Base-by-base conservation (phyloP, 768 basidiomycete genomes). In the Podaxis sp. region DNA sequence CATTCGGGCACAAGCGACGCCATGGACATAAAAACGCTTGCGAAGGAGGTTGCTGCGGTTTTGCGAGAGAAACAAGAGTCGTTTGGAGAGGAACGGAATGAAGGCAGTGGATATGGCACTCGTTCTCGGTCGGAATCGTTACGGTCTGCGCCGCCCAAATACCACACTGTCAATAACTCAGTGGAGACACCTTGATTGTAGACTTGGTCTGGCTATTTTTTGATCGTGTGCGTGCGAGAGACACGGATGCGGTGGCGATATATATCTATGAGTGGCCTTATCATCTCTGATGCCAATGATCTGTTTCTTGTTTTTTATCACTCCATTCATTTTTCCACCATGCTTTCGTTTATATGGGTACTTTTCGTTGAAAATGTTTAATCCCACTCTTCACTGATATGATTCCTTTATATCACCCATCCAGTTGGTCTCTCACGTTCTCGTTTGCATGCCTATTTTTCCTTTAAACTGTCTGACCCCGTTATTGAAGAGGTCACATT, bases 31-130 rank as follows among this genome's bases (percentile, higher is more conserved):
- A 60, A 66, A 4, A 61, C 65, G 2, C 53, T 68, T 9, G 67
- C 67, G 9, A 63, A 47, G 23, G 67, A 68, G 46, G 65, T 68
- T 5, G 67, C 60, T 4, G 61, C 62, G 1, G 50, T 66, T 25
- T 53, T 68, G 10, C 53, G 55, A 13, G 21, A 55, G 32, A 35
- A 59, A 42, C 37, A 27, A 36, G 23, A 25, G 10, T 6, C 21
- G 35, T 18, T 59, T 32, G 60, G 46, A n/a, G 21, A 1, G 13
- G 46, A 16, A 23, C 10, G 13, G 47, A 21, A 10, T 9, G 47
- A 21, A 23, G 18, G 4, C 57, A 4, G 18, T 37, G 16, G 55
- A 54, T 1, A 3, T 18, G 10, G 58, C 44, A 18, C 40, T 10
- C 50, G 9, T 13, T 36, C 35, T 4, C 7, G 11, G n/a, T 18